Evolutionary conservation across 2,329 filamentous ascomycete genomes (phyloP).

Genomic region (Huntiella decipiens): DNA sequence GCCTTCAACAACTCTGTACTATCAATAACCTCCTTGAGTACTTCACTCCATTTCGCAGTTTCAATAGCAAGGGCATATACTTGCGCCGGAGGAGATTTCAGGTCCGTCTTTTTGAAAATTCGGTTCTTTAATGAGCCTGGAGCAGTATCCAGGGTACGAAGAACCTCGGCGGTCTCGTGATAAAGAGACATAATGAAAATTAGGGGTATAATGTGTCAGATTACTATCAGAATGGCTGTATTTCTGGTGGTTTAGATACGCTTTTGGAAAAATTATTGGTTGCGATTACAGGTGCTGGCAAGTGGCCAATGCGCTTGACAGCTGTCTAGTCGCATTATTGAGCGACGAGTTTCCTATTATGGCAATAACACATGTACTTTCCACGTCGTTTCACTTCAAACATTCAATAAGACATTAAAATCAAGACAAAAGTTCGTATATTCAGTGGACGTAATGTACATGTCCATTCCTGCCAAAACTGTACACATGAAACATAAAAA

Average conservation of each 20-base stretch:
- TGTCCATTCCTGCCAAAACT: no score
- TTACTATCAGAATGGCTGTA: no score
- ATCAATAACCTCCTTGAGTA: constrained; percentile 82
- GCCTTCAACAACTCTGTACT: constrained; percentile 53
- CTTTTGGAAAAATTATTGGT: no score
- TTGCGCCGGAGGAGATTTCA: constrained; percentile 63
- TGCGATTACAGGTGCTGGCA: background rate
- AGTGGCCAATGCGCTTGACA: no score
- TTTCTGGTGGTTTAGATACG: no score
- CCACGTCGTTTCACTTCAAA: no score
- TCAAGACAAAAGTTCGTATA: no score
- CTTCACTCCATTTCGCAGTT: constrained; percentile 71
- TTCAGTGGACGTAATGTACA: no score
- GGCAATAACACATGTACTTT: no score
- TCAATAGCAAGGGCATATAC: constrained; percentile 77
- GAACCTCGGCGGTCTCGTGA: constrained; percentile 65
- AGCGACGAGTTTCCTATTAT: background rate
- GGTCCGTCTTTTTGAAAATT: constrained; percentile 53
- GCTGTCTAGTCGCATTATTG: background rate
- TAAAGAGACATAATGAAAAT: constrained; percentile 64
- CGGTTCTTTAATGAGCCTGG: constrained; percentile 77
- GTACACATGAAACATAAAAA: no score
- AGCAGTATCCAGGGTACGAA: constrained; percentile 36
- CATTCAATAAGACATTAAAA: no score
- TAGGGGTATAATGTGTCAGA: background rate